Conservation (phyloP, 1,284 basidiomycete genomes). For the Serendipita sp. region DNA sequence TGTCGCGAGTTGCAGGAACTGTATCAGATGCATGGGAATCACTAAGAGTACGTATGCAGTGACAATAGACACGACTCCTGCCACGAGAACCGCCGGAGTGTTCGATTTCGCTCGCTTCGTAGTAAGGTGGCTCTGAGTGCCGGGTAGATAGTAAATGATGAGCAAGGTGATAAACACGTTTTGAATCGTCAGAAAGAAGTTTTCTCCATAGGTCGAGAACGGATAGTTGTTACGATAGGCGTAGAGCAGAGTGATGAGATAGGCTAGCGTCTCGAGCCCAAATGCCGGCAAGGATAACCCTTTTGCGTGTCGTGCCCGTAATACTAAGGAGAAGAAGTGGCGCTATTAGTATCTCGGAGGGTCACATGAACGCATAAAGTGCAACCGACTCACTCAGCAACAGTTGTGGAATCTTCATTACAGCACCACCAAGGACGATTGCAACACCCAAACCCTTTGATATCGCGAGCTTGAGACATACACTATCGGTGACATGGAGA, state of each 20-base stretch:
- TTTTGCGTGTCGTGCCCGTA: slow-evolving; percentile 55
- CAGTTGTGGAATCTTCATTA: slow-evolving; percentile 91
- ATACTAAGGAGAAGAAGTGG: slow-evolving; percentile 26
- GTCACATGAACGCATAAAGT: slow-evolving; percentile 19
- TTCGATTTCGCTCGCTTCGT: slow-evolving; percentile 16
- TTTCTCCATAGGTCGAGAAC: slow-evolving; percentile 92
- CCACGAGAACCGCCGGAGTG: slow-evolving; percentile 16
- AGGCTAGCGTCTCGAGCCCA: slow-evolving; percentile 72
- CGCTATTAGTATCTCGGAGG: not conserved
- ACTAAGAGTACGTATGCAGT: slow-evolving; percentile 34
- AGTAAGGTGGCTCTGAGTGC: slow-evolving; percentile 16
- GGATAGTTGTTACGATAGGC: slow-evolving; percentile 73
- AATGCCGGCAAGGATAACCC: slow-evolving; percentile 75
- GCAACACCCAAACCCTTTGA: slow-evolving; percentile 89
- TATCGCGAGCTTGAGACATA: slow-evolving; percentile 81
- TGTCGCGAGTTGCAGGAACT: slow-evolving; percentile 60
- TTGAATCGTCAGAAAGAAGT: slow-evolving; percentile 75
- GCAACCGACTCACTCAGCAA: slow-evolving; percentile 37
- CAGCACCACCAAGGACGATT: slow-evolving; percentile 83
- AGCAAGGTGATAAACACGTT: slow-evolving; percentile 72
- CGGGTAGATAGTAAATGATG: slow-evolving; percentile 49
- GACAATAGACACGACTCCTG: slow-evolving; percentile 27
- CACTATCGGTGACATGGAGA: slow-evolving; percentile 65
- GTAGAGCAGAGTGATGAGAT: slow-evolving; percentile 79
- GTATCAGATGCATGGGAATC: slow-evolving; percentile 37